These are phyloP conservation scores for Backusella tarrabulga DNA, from an alignment of 192 early-diverging fungal genomes.

Conservation along the genomic window DNA sequence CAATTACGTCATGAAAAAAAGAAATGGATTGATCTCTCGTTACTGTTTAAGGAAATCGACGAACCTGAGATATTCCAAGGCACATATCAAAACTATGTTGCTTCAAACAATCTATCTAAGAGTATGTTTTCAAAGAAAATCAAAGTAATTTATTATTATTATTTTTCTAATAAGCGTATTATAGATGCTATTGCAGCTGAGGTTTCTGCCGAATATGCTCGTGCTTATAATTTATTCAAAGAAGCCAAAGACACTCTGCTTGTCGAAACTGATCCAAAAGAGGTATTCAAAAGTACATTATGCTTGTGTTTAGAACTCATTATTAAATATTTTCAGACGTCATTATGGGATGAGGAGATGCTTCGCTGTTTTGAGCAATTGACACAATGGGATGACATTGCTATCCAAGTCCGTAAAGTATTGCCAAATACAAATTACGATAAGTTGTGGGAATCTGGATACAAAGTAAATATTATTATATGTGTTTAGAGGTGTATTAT, in stretches of 20 bases:
- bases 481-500: not conserved
- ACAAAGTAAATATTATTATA: slow-evolving; percentile 16
- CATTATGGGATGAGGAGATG: slow-evolving; percentile 51
- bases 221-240: slow-evolving; percentile 44
- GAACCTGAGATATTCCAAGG: slow-evolving; percentile 63
- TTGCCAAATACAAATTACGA: slow-evolving; percentile 43
- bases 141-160: not conserved
- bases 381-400: slow-evolving; percentile 61
- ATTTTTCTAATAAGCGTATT: slow-evolving; percentile 5
- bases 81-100: slow-evolving; percentile 59
- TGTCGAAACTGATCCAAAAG: slow-evolving; percentile 37
- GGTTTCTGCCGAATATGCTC: slow-evolving; percentile 53
- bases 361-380: slow-evolving; percentile 63
- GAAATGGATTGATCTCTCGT: slow-evolving; percentile 61
- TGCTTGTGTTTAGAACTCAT: not conserved
- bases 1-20: not conserved
- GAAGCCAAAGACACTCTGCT: slow-evolving; percentile 34
- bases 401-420: slow-evolving; percentile 47
- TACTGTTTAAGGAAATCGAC: slow-evolving; percentile 62
- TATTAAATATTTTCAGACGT: not conserved
- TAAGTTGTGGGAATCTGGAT: slow-evolving; percentile 54
- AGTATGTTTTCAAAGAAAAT: slow-evolving; percentile 22
- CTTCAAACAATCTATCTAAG: slow-evolving; percentile 44
- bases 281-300: slow-evolving; percentile 21
- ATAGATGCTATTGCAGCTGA: slow-evolving; percentile 63